A percentile compares a stretch with the other conserved stretches of the same genome.
Evolutionary conservation across 2,329 filamentous ascomycete species (phyloP).

Genomic region (Penicillium sp.): DNA sequence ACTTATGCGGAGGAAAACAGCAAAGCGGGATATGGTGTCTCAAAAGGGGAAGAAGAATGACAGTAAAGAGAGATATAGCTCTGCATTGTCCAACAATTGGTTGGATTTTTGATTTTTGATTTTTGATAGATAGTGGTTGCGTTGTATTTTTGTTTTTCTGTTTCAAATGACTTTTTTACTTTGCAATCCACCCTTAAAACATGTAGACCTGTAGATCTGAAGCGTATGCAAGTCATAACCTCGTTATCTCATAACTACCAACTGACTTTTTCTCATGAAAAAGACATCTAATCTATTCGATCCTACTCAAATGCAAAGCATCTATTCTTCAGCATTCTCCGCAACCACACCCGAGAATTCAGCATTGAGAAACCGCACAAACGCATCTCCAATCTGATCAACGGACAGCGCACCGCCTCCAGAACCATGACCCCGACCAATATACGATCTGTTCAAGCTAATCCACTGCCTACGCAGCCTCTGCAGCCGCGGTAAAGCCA

Average conservation of each 20-base stretch:
- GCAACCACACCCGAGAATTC: constrained; percentile 38
- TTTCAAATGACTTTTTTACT: neutral
- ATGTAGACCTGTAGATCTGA: neutral
- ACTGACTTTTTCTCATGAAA: neutral
- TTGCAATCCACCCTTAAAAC: neutral
- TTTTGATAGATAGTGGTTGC: constrained; percentile 1
- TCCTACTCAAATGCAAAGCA: neutral
- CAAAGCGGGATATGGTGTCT: constrained; percentile 3
- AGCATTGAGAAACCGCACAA: constrained; percentile 47
- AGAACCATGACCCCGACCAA: constrained; percentile 36
- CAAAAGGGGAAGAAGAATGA: constrained; percentile 8
- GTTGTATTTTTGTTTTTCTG: neutral
- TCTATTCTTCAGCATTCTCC: constrained; percentile 10
- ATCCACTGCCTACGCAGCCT: constrained; percentile 48
- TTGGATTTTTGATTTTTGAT: constrained; percentile 1
- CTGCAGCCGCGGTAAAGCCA: constrained; percentile 45
- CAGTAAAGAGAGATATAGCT: neutral
- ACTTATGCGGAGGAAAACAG: constrained; percentile 4
- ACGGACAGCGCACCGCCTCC: constrained; percentile 32
- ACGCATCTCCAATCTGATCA: constrained; percentile 43
- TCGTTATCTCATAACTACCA: constrained; percentile 5
- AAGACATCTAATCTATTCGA: constrained; percentile 2
- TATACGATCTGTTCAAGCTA: constrained; percentile 44
- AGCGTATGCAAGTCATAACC: constrained; percentile 2
- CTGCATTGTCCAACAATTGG: constrained; percentile 2